Conservation (phyloP, 306 rosid species). For the Fagus crenata region DNA sequence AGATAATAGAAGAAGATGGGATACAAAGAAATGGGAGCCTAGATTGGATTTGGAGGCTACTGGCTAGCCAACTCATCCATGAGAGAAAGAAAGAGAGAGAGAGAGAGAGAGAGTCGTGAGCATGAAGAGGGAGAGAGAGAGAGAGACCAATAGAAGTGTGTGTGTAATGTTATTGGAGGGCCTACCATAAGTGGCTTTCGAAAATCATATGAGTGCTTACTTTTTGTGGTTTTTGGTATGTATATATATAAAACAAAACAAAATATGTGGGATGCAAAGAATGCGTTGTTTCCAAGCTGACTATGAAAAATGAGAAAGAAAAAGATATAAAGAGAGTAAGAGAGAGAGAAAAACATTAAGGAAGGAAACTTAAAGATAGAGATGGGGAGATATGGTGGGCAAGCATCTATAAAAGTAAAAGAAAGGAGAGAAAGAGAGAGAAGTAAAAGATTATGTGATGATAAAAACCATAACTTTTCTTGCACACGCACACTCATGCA, state of each 20-base stretch:
- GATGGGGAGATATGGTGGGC: conserved; percentile 62
- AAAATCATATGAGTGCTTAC: conserved; percentile 63
- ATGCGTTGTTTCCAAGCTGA: conserved; percentile 90
- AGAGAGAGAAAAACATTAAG: conserved; percentile 8
- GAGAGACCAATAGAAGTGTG: conserved; percentile 30
- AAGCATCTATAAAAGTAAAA: conserved; percentile 55
- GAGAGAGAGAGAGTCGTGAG: conserved; percentile 35
- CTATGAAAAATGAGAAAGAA: conserved; percentile 20
- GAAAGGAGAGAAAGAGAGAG: conserved; percentile 29
- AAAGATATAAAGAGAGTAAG: conserved; percentile 5
- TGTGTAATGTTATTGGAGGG: conserved; percentile 46
- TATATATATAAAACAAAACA: conserved; percentile 11
- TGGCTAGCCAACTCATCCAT: conserved; percentile 37
- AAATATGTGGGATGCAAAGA: conserved; percentile 55
- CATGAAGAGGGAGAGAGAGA: conserved; percentile 25
- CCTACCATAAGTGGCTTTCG: conserved; percentile 52
- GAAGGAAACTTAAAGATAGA: conserved; percentile 31
- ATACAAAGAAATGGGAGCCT: conserved; percentile 32
- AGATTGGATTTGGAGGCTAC: conserved; percentile 41
- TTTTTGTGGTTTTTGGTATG: conserved; percentile 47
- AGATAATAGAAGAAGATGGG: conserved; percentile 19
- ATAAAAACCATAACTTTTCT: conserved; percentile 45
- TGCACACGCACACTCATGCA: conserved; percentile 45
- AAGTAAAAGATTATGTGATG: conserved; percentile 48
- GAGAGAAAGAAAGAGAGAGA: conserved; percentile 32